A percentile compares a stretch with the other conserved stretches of the same genome.
These are phyloP conservation scores for Aspergillus incahuasiensis DNA, from an alignment of 495 filamentous ascomycete genomes.

Conservation along the genomic window DNA sequence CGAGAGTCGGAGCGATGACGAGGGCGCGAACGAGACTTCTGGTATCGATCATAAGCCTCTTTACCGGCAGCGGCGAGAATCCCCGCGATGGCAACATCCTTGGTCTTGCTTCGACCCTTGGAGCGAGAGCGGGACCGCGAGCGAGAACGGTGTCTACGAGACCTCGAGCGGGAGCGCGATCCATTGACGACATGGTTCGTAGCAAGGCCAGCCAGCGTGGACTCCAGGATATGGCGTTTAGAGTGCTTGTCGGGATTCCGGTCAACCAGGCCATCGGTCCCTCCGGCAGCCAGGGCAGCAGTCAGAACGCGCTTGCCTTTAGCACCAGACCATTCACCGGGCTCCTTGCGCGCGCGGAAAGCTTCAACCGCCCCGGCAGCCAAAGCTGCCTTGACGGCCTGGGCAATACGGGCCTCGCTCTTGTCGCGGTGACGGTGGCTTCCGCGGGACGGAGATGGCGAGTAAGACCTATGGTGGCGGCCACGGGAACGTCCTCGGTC, in stretches of 20 bases:
- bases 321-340: slow-evolving; percentile 75
- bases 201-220: slow-evolving; percentile 79
- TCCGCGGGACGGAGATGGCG: slow-evolving; percentile 46
- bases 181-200: slow-evolving; percentile 79
- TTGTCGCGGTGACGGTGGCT: slow-evolving; percentile 32
- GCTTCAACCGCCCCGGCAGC: slow-evolving; percentile 84
- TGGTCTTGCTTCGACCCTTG: slow-evolving; percentile 41
- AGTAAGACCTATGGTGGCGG: slow-evolving; percentile 49
- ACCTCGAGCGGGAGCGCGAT: slow-evolving; percentile 46
- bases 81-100: slow-evolving; percentile 68
- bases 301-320: slow-evolving; percentile 86
- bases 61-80: slow-evolving; percentile 77
- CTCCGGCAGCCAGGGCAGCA: slow-evolving; percentile 77
- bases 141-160: slow-evolving; percentile 33
- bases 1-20: slow-evolving; percentile 38
- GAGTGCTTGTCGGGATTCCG: slow-evolving; percentile 68
- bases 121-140: slow-evolving; percentile 47
- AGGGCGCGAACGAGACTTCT: slow-evolving; percentile 47
- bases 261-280: slow-evolving; percentile 71
- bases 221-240: slow-evolving; percentile 63
- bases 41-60: slow-evolving; percentile 63
- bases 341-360: slow-evolving; percentile 79
- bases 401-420: slow-evolving; percentile 64
- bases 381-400: slow-evolving; percentile 81
- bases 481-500: slow-evolving; percentile 36